Percentiles rank a stretch among this genome's conserved stretches.
phyloP scores from a whole-genome alignment of 176 grass and related monocot species.

The Oryza meridionalis region DNA sequence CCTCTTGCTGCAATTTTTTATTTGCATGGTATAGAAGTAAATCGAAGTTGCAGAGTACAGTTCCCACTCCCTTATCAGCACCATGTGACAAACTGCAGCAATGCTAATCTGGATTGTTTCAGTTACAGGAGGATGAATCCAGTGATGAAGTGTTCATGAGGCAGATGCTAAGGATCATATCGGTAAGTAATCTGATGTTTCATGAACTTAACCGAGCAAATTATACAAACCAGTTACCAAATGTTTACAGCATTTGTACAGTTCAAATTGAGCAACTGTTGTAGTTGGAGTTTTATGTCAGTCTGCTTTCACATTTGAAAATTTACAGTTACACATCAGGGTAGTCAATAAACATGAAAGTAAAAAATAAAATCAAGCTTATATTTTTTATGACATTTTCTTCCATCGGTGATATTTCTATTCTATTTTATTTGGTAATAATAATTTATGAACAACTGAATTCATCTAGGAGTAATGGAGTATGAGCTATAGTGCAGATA shows the following conservation, averaged over 20 bases:
- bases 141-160: too few relatives aligned
- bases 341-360: neutral
- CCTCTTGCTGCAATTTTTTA: too few relatives aligned
- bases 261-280: conserved; percentile 13
- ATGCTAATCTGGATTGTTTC: too few relatives aligned
- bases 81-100: too few relatives aligned
- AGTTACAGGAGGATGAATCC: too few relatives aligned
- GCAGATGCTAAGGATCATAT: too few relatives aligned
- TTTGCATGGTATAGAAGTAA: too few relatives aligned
- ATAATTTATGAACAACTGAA: neutral
- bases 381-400: neutral
- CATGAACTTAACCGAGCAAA: too few relatives aligned
- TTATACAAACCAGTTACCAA: too few relatives aligned
- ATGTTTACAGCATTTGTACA: neutral
- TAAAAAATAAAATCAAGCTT: neutral
- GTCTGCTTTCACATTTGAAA: neutral
- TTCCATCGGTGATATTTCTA: neutral
- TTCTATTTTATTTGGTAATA: neutral
- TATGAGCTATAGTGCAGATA: neutral
- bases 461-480: neutral
- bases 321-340: neutral
- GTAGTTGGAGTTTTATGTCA: neutral
- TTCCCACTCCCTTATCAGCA: too few relatives aligned
- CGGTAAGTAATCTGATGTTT: too few relatives aligned
- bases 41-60: too few relatives aligned